A percentile compares a stretch with the other conserved stretches of the same genome.
phyloP scores from a whole-genome alignment of 176 grass and related monocot genomes.

The Juncus inflexus region DNA sequence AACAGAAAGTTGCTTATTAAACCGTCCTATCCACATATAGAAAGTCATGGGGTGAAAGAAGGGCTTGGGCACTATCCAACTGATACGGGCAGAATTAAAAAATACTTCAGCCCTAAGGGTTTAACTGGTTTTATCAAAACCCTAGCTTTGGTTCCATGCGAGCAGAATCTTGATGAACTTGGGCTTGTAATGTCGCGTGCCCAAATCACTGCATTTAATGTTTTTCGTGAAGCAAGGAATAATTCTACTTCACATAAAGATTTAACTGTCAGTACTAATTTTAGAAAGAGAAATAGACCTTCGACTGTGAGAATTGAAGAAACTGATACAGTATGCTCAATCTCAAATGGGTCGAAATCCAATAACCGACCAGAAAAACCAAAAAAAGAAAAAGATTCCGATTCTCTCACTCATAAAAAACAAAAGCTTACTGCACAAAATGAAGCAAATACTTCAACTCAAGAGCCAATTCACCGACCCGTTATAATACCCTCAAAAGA shows the following conservation, averaged over 20 bases:
- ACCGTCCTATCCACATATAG: constrained; percentile 50
- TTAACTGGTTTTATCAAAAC: constrained; percentile 66
- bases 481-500: constrained; percentile 45
- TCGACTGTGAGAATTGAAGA: constrained; percentile 49
- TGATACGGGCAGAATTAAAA: constrained; percentile 50
- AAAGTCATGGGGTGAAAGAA: constrained; percentile 81
- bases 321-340: neutral
- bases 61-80: constrained; percentile 51
- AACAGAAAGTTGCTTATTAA: constrained; percentile 48
- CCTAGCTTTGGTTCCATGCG: constrained; percentile 49
- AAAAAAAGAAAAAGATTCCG: no score
- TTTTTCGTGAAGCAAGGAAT: constrained; percentile 56
- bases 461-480: constrained; percentile 31
- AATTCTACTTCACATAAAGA: neutral
- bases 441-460: no score
- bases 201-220: constrained; percentile 42
- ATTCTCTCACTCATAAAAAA: no score
- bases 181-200: constrained; percentile 62
- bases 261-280: constrained; percentile 32
- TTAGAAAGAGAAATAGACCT: constrained; percentile 63
- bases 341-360: no score
- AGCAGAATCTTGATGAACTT: constrained; percentile 46
- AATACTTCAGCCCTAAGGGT: constrained; percentile 53
- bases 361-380: no score
- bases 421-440: no score